phyloP scores from a whole-genome alignment of 306 rosid species.

The Cyamopsis tetragonoloba region DNA sequence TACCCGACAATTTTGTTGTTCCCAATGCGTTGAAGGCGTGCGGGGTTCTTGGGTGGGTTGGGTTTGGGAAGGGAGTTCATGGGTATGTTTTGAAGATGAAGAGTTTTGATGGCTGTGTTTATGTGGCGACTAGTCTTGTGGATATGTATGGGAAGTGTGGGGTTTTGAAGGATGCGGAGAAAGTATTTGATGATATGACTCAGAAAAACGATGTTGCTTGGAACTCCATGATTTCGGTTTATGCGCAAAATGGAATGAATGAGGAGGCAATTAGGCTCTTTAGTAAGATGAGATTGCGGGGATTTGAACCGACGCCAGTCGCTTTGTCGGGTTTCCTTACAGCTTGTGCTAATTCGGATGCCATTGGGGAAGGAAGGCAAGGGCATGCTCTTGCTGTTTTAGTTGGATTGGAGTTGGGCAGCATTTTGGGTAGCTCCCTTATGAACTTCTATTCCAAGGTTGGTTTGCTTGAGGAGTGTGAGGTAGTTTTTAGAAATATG shows the following conservation, averaged over 20 bases:
- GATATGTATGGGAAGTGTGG: constrained; percentile 96
- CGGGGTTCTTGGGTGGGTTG: constrained; percentile 49
- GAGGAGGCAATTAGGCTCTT: constrained; percentile 58
- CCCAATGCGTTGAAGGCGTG: constrained; percentile 86
- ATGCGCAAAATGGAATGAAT: constrained; percentile 56
- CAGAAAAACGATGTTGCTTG: constrained; percentile 61
- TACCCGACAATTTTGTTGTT: constrained; percentile 69
- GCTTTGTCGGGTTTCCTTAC: constrained; percentile 64
- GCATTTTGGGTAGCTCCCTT: constrained; percentile 67
- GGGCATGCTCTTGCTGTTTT: constrained; percentile 63
- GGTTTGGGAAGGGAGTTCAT: constrained; percentile 61
- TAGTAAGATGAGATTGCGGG: constrained; percentile 49
- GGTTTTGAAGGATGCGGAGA: constrained; percentile 52
- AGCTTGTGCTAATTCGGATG: constrained; percentile 60
- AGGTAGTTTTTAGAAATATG: constrained; percentile 47
- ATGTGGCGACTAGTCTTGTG: constrained; percentile 62
- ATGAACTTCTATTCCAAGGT: constrained; percentile 76
- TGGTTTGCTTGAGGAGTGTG: constrained; percentile 66
- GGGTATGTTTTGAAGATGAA: constrained; percentile 52
- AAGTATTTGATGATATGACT: constrained; percentile 57
- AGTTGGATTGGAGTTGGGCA: constrained; percentile 50
- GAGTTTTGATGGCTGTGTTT: constrained; percentile 51
- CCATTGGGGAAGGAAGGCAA: constrained; percentile 61
- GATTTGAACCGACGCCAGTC: constrained; percentile 49
- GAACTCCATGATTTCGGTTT: constrained; percentile 68